Evolutionary conservation across 768 basidiomycete species (phyloP), one percentile per base, ranked within the genome.

Genomic region (Asterophora lycoperdoides): DNA sequence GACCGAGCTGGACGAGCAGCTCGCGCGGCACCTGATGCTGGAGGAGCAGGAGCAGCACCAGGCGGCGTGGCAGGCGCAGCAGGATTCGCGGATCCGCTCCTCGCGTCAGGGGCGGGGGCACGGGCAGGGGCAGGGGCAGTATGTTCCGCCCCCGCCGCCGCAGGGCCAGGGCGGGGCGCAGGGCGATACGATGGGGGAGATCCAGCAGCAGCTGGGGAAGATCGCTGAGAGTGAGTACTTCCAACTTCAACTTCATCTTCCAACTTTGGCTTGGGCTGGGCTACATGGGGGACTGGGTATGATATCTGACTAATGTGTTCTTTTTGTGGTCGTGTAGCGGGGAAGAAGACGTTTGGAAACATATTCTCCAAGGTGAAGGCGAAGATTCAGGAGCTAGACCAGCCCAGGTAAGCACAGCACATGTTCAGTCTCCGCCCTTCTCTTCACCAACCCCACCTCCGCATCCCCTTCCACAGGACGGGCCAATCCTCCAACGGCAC

Each of bases 341-440:
- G 89, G 3, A 90, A 87, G 70, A 86, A 83, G 67, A 91, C 89
- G 0, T 78, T 92, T 64, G 81, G 76, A 40, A 76, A 70, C 8
- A 63, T 92, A 20, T 73, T 91, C 34, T 80, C 80, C 29, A 91
- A 86, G 63, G 86, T 90, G 40, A 90, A 81, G 60, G 81, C 87
- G 5, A 92, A 91, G 76, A 81, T 91, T 50, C 84, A 86, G 58
- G 90, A 91, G 57, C 81, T 81, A 52, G 89, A 91, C 33, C 79
- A 82, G 58, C 69, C 70, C 13, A 65, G 65, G 72, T 76, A 40
- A 14, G 64, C 47, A 23, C 23, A n/a, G n/a, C n/a, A n/a, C n/a
- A n/a, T n/a, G n/a, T n/a, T n/a, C n/a, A n/a, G n/a, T n/a, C n/a
- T n/a, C n/a, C n/a, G n/a, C n/a, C n/a, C n/a, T n/a, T n/a, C n/a